Conservation (phyloP, 2,329 filamentous ascomycete species). For the Dactylellina leptospora region DNA sequence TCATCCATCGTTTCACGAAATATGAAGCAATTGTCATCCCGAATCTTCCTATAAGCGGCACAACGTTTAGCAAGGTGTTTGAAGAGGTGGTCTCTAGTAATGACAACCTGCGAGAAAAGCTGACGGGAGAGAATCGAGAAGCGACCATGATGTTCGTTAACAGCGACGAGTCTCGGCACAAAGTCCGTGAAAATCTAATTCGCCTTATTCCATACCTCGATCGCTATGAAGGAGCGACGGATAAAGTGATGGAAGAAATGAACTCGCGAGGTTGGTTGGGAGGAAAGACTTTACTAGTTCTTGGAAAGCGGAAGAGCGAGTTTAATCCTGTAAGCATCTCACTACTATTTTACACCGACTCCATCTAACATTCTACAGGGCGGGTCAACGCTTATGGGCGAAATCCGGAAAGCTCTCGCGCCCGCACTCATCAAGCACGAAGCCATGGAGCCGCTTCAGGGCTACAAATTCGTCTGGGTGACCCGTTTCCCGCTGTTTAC, state of each 20-base stretch:
- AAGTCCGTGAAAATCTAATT: not conserved
- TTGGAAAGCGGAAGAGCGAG: slow-evolving; percentile 23
- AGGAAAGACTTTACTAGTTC: slow-evolving; percentile 5
- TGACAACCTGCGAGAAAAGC: not conserved
- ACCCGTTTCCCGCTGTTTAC: slow-evolving; percentile 93
- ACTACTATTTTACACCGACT: not conserved
- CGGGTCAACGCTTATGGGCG: slow-evolving; percentile 29
- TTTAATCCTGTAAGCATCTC: slow-evolving; percentile 39
- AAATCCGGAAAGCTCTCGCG: slow-evolving; percentile 20
- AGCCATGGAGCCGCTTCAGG: slow-evolving; percentile 2
- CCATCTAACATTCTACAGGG: slow-evolving; percentile 18
- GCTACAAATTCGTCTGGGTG: slow-evolving; percentile 79
- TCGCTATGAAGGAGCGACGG: not conserved
- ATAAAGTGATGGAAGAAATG: slow-evolving; percentile 6
- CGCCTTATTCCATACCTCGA: slow-evolving; percentile 14
- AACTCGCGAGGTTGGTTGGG: not conserved
- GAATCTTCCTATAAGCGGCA: not conserved
- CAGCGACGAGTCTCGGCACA: not conserved
- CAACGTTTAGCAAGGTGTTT: not conserved
- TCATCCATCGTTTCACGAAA: slow-evolving; percentile 4
- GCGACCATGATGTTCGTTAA: not conserved
- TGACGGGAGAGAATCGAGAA: slow-evolving; percentile 4
- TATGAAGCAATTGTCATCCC: slow-evolving; percentile 19
- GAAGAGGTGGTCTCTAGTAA: not conserved
- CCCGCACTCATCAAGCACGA: not conserved